These are phyloP conservation scores for Pythium myriotylum DNA, from an alignment of 352 stramenopile species.

Conservation along the genomic window DNA sequence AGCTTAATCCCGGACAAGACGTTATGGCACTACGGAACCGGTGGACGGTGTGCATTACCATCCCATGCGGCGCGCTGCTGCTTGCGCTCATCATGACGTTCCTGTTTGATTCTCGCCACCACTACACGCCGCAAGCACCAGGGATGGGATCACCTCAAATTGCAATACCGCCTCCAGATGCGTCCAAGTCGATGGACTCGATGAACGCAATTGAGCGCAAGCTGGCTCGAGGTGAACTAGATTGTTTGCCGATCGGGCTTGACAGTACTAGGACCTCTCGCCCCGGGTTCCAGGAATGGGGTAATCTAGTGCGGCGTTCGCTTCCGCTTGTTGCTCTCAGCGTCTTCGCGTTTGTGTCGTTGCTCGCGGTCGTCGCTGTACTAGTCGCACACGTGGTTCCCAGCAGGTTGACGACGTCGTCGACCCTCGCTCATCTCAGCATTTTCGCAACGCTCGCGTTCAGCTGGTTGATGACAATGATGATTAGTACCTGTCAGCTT, in stretches of 20 bases:
- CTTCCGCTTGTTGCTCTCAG: conserved; percentile 7
- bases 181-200: not conserved
- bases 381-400: conserved; percentile 9
- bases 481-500: conserved; percentile 44
- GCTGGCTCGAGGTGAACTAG: conserved; percentile 31
- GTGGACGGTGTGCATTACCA: conserved; percentile 43
- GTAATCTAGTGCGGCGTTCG: conserved; percentile 16
- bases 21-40: conserved; percentile 21
- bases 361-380: conserved; percentile 3
- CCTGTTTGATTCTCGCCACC: conserved; percentile 45
- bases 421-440: conserved; percentile 16
- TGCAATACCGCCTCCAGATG: no score
- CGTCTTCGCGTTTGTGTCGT: conserved; percentile 15
- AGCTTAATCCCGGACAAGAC: conserved; percentile 1
- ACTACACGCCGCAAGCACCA: conserved; percentile 5
- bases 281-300: conserved; percentile 8
- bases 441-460: conserved; percentile 33
- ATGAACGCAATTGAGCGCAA: conserved; percentile 39
- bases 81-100: conserved; percentile 43
- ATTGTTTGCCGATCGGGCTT: not conserved
- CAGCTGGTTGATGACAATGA: conserved; percentile 50
- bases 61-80: conserved; percentile 32
- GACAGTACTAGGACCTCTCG: not conserved
- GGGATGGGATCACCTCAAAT: no score
- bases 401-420: not conserved